Evolutionary conservation across 2,329 filamentous ascomycete genomes (phyloP).

Genomic region (Trichoderma atroviride): DNA sequence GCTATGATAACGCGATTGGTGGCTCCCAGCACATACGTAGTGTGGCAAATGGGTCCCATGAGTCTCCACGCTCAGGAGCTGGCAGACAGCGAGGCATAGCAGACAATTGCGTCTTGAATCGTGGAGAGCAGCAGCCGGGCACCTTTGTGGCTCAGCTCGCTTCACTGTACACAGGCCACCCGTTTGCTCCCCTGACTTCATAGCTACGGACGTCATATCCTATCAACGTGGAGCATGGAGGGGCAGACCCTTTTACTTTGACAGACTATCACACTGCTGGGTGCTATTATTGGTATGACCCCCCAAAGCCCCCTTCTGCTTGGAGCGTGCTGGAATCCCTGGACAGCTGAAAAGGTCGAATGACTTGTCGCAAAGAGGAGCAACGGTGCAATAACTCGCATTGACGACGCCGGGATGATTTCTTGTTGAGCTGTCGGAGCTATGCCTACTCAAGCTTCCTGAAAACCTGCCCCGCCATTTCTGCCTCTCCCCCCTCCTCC

Average conservation of each 20-base stretch:
- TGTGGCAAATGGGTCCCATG: conserved; percentile 19
- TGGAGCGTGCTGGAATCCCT: neutral
- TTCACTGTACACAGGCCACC: neutral
- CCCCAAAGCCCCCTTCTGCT: neutral
- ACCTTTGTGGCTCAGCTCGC: conserved; percentile 18
- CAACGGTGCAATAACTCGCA: neutral
- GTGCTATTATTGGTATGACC: neutral
- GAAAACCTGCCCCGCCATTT: conserved; percentile 7
- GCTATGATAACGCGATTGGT: conserved; percentile 24
- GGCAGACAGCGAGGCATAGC: neutral
- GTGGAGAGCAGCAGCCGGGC: conserved; percentile 15
- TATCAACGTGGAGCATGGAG: conserved; percentile 17
- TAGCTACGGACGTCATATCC: conserved; percentile 15
- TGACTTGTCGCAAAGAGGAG: conserved; percentile 10
- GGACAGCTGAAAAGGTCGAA: conserved; percentile 13
- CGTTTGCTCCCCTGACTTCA: conserved; percentile 1
- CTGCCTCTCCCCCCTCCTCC: conserved; percentile 3
- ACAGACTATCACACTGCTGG: neutral
- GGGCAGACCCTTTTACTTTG: conserved; percentile 3
- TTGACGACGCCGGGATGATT: conserved; percentile 3
- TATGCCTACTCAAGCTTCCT: conserved; percentile 16
- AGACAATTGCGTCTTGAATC: conserved; percentile 5
- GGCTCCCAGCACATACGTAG: conserved; percentile 21
- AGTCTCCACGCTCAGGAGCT: conserved; percentile 14
- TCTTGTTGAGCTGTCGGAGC: conserved; percentile 15